Conservation (phyloP, 345 rosid genomes). For the Kandelia obovata region DNA sequence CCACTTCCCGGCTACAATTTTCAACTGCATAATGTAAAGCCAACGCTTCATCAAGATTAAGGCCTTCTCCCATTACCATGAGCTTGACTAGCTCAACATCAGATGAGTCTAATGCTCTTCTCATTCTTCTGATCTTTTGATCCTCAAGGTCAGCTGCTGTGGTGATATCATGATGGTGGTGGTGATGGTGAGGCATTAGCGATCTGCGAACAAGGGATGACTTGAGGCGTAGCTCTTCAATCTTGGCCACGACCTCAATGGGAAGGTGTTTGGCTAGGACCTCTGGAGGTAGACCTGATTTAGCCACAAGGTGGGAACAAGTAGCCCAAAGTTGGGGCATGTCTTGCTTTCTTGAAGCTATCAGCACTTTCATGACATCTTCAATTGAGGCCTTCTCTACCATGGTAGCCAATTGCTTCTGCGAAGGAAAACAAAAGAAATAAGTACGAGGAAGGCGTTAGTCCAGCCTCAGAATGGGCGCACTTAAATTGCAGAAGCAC, state of each 20-base stretch:
- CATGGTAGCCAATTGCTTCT: slow-evolving; percentile 94
- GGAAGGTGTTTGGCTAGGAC: slow-evolving; percentile 89
- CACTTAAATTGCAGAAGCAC: too few relatives aligned
- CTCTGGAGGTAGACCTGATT: slow-evolving; percentile 92
- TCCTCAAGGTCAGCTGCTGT: slow-evolving; percentile 81
- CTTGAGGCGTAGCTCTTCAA: slow-evolving; percentile 89
- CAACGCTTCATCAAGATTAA: slow-evolving; percentile 85
- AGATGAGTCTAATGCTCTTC: slow-evolving; percentile 89
- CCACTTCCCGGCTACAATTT: slow-evolving; percentile 95
- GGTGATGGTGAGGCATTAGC: slow-evolving; percentile 47
- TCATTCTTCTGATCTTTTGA: slow-evolving; percentile 90
- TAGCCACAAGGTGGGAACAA: slow-evolving; percentile 94
- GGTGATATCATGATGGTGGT: slow-evolving; percentile 49
- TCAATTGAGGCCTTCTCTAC: slow-evolving; percentile 97
- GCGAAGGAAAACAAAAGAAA: slow-evolving; percentile 18
- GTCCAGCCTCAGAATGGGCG: too few relatives aligned
- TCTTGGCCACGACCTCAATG: slow-evolving; percentile 82
- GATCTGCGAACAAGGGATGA: slow-evolving; percentile 70
- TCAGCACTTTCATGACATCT: slow-evolving; percentile 94
- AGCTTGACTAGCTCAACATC: slow-evolving; percentile 95
- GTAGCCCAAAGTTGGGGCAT: slow-evolving; percentile 97
- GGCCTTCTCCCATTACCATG: slow-evolving; percentile 99
- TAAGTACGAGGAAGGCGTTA: too few relatives aligned
- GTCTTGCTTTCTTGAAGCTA: slow-evolving; percentile 95
- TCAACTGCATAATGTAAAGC: slow-evolving; percentile 97